Base-by-base conservation (phyloP, 1,139 yeast genomes). In the Fermentozyma sake region DNA sequence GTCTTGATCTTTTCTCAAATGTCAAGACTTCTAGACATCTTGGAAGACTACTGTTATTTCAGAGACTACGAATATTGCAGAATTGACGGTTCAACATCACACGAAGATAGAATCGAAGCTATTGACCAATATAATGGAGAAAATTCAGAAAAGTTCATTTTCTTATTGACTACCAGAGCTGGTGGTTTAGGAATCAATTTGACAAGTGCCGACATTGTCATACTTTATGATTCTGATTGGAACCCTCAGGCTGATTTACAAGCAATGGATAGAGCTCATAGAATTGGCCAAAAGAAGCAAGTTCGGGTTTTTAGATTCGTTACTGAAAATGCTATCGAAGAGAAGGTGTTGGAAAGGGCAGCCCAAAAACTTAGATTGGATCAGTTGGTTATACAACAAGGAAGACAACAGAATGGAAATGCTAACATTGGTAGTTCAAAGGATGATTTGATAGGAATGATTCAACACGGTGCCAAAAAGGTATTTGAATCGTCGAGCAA, bases 251-350 rank as follows among this genome's bases (percentile, higher is more conserved):
- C 97, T 0, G 98, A 91, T 68, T 67, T 91, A 45, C 98, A 91
- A 58, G 97, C 98, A 1, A 91, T 91, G 98, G 98, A 91, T 55
- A 73, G 98, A 51, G 98, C 98, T 0, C 98, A 91, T 55, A 78
- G 98, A 62, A 91, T 91, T 50, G 98, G 98, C 7, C 98, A 91
- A 54, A 89, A 86, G 53, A 91, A 89, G 49, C 98, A 91, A 58
- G 98, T 91, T 6, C 76, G 79, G 41, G 97, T 91, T 5, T 89
- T 72, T 50, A 65, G 98, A 44, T 83, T 91, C 56, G 94, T 91
- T 18, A 89, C 97, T 4, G 97, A 91, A 48, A 81, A 86, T 56
- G 95, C 98, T 8, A 87, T 91, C 39, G 98, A 91, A 52, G 98
- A 91, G 52, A 91, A 91, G 49, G 96, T 91, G 14, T 61, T 91